These are phyloP conservation scores for Spiromastix sp. DNA, from an alignment of 2,329 filamentous ascomycete genomes.

Conservation along the genomic window DNA sequence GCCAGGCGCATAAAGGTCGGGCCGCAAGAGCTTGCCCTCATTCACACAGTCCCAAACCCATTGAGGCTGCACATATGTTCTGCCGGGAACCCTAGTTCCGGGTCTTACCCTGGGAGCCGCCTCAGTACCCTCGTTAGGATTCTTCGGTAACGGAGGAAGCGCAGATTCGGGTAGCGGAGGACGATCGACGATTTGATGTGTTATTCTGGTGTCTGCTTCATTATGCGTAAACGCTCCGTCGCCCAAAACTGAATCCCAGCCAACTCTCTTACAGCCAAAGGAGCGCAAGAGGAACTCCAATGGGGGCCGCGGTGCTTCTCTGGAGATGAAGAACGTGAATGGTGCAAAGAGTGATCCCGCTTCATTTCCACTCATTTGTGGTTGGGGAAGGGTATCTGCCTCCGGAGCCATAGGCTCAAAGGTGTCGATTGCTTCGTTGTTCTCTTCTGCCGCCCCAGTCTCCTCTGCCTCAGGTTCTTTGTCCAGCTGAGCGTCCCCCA, in stretches of 20 bases:
- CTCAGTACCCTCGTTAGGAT: slow-evolving; percentile 38
- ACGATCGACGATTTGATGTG: slow-evolving; percentile 91
- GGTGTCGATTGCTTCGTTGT: slow-evolving; percentile 66
- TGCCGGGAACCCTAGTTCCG: slow-evolving; percentile 74
- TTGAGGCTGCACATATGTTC: slow-evolving; percentile 90
- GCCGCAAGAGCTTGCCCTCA: slow-evolving; percentile 74
- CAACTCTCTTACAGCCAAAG: slow-evolving; percentile 91
- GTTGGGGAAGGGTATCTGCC: slow-evolving; percentile 78
- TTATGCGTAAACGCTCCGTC: slow-evolving; percentile 87
- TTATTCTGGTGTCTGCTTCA: slow-evolving; percentile 79
- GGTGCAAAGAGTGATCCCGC: slow-evolving; percentile 71
- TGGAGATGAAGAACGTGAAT: slow-evolving; percentile 84
- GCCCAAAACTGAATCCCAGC: slow-evolving; percentile 85
- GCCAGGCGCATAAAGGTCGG: slow-evolving; percentile 82
- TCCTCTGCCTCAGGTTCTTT: slow-evolving; percentile 34
- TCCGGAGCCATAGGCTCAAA: slow-evolving; percentile 78
- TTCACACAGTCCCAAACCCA: slow-evolving; percentile 99
- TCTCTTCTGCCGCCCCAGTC: slow-evolving; percentile 32
- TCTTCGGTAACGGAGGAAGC: slow-evolving; percentile 32
- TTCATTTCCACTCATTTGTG: slow-evolving; percentile 54
- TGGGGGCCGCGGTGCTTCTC: slow-evolving; percentile 81
- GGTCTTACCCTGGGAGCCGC: slow-evolving; percentile 38
- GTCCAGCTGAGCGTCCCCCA: slow-evolving; percentile 31
- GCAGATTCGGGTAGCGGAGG: slow-evolving; percentile 57
- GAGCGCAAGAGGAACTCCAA: slow-evolving; percentile 87